These are phyloP conservation scores for Aspergillus versicolor DNA, from an alignment of 2,329 filamentous ascomycete species.

Conservation along the genomic window DNA sequence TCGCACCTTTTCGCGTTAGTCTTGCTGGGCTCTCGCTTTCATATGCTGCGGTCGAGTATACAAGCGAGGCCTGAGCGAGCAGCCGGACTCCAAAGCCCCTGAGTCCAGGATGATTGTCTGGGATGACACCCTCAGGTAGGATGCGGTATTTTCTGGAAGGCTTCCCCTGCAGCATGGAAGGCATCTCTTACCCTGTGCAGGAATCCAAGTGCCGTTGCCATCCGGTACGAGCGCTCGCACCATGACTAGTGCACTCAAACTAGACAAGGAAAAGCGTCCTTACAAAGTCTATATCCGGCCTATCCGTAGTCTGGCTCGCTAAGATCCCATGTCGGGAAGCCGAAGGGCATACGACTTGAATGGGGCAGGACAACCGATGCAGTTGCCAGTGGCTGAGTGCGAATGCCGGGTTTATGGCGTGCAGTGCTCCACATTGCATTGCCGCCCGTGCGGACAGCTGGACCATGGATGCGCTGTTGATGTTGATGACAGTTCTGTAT, in stretches of 20 bases:
- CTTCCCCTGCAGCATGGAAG: background rate
- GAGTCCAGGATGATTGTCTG: background rate
- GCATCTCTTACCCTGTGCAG: background rate
- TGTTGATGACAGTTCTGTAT: too few relatives aligned
- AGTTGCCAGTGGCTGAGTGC: background rate
- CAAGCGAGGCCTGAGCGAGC: slow-evolving; percentile 2
- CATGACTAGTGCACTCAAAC: background rate
- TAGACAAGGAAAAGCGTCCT: background rate
- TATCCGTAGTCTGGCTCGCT: background rate
- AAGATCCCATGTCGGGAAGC: slow-evolving; percentile 13
- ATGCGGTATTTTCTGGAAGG: slow-evolving; percentile 15
- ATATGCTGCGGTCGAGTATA: background rate
- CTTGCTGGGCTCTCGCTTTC: background rate
- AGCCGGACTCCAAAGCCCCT: slow-evolving; percentile 5
- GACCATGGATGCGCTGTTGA: too few relatives aligned
- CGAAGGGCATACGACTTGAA: slow-evolving; percentile 5
- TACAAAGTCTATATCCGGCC: background rate
- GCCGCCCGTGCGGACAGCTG: background rate
- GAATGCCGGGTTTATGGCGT: slow-evolving; percentile 2
- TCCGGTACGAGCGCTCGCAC: background rate
- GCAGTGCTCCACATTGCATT: background rate
- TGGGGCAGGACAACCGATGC: slow-evolving; percentile 4
- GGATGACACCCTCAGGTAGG: background rate
- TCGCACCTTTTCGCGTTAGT: background rate
- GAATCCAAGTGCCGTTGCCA: background rate